phyloP scores from a whole-genome alignment of 192 early-diverging fungal genomes.

The Paraglomus occultum region DNA sequence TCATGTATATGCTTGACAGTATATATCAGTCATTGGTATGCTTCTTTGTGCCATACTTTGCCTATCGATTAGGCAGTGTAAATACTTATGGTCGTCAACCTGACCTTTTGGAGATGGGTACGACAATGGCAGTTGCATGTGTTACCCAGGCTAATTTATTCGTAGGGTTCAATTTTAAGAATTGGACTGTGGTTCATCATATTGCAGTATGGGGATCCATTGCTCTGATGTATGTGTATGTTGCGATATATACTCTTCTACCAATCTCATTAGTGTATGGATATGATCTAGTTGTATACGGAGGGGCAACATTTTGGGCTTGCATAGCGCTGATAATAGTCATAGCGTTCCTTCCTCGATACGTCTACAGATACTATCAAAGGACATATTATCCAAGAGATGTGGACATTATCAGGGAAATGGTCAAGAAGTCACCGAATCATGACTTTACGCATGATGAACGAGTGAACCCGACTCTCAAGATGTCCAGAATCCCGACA shows the following conservation, averaged over 20 bases:
- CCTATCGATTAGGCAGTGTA: conserved; percentile 25
- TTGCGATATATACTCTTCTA: conserved; percentile 50
- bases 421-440: conserved; percentile 24
- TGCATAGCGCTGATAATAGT: conserved; percentile 62
- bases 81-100: conserved; percentile 18
- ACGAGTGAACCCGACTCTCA: not conserved
- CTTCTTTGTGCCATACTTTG: conserved; percentile 42
- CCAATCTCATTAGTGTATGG: conserved; percentile 53
- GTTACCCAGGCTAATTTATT: conserved; percentile 80
- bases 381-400: conserved; percentile 55
- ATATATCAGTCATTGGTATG: conserved; percentile 63
- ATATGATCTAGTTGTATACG: conserved; percentile 57
- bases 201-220: conserved; percentile 61
- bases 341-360: conserved; percentile 67
- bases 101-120: conserved; percentile 61
- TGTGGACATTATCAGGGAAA: conserved; percentile 58
- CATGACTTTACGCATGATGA: not conserved
- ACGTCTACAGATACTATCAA: conserved; percentile 58
- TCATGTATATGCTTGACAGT: conserved; percentile 57
- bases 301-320: conserved; percentile 67
- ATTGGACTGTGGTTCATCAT: conserved; percentile 76
- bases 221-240: conserved; percentile 53
- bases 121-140: conserved; percentile 66
- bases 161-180: conserved; percentile 67
- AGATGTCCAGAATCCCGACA: not conserved